phyloP scores from a whole-genome alignment of 1,284 basidiomycete species.

The Exobasidium rhododendri region DNA sequence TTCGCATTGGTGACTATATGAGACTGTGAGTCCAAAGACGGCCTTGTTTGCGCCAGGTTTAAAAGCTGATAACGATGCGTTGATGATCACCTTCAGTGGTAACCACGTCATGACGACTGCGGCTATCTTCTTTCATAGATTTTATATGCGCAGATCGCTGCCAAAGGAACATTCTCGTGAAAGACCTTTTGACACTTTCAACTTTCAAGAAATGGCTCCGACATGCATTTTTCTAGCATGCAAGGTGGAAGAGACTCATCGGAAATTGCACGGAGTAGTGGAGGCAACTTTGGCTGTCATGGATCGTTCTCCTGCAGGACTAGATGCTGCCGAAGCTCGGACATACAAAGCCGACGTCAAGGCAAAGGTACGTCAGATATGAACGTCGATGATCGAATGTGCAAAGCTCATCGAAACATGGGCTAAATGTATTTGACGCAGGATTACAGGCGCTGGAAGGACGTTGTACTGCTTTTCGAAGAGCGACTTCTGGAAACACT shows the following conservation, averaged over 20 bases:
- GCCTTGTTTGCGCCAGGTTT: not conserved
- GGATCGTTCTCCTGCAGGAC: conserved; percentile 59
- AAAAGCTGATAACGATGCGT: not conserved
- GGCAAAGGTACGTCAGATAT: not conserved
- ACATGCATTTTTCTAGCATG: conserved; percentile 86
- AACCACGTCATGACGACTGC: conserved; percentile 58
- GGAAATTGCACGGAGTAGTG: conserved; percentile 79
- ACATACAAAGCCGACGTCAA: not conserved
- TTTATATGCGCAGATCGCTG: conserved; percentile 89
- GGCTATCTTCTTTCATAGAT: conserved; percentile 85
- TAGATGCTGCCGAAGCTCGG: conserved; percentile 23
- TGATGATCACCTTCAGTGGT: not conserved
- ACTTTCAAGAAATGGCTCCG: conserved; percentile 74
- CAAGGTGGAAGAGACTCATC: conserved; percentile 82
- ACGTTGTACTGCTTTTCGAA: conserved; percentile 71
- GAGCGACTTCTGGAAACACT: conserved; percentile 80
- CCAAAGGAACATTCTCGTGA: conserved; percentile 53
- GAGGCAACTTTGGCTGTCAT: conserved; percentile 70
- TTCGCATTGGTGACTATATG: conserved; percentile 46
- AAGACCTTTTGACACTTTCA: conserved; percentile 11
- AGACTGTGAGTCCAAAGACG: conserved; percentile 22
- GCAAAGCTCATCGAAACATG: not conserved
- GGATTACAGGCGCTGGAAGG: conserved; percentile 62
- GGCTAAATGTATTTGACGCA: not conserved
- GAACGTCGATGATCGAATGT: not conserved